These are phyloP conservation scores for Saussurea involucrata DNA, from an alignment of 129 eudicot genomes.

Conservation along the genomic window DNA sequence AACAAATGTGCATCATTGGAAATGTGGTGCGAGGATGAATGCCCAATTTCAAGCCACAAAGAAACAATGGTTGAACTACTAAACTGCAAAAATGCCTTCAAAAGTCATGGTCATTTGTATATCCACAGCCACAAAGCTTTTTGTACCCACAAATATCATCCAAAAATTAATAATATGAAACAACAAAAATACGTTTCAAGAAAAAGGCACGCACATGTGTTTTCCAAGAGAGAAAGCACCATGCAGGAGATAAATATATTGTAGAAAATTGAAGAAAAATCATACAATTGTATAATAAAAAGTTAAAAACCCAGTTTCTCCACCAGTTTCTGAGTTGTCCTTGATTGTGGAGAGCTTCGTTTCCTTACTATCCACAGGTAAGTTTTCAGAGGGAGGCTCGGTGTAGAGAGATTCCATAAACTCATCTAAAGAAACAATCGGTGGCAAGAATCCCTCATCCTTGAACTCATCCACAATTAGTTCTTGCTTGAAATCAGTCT, in stretches of 20 bases:
- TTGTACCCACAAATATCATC: neutral
- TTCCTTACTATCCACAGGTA: too few species aligned
- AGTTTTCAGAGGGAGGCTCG: too few species aligned
- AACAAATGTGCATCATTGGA: too few species aligned
- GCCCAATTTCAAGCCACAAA: neutral
- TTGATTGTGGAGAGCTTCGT: too few species aligned
- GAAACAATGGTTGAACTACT: neutral
- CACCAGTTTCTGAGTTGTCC: too few species aligned
- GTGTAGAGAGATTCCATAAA: too few species aligned
- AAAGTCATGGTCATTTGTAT: neutral
- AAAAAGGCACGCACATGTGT: too few species aligned
- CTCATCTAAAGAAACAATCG: conserved; percentile 77
- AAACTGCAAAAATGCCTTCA: neutral
- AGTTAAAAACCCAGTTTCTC: conserved; percentile 6
- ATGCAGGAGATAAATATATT: neutral
- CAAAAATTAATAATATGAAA: neutral
- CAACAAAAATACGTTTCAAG: neutral
- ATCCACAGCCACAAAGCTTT: neutral
- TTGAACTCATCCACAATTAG: conserved; percentile 72
- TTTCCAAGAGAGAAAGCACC: neutral
- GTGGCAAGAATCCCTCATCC: conserved; percentile 76
- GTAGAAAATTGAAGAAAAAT: neutral
- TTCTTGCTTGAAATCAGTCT: conserved; percentile 78
- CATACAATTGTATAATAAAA: neutral
- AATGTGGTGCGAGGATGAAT: too few species aligned